Evolutionary conservation across 768 basidiomycete species (phyloP).

Genomic region (Phlebiopsis gigantea): DNA sequence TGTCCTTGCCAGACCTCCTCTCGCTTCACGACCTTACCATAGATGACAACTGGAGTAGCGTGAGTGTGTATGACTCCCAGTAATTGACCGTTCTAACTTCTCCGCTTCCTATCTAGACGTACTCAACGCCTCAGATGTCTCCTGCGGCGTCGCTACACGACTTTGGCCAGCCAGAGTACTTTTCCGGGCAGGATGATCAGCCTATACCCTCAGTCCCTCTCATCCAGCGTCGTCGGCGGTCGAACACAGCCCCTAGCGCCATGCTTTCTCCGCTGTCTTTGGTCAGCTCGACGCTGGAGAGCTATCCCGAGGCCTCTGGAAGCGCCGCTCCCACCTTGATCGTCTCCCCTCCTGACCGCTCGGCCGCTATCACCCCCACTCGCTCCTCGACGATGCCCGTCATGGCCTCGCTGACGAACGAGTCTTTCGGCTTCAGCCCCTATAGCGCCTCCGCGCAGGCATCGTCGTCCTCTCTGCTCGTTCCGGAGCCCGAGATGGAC

Average conservation of each 20-base stretch:
- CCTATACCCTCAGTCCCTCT: slow-evolving; percentile 2
- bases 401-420: background rate
- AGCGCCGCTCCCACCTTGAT: background rate
- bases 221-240: slow-evolving; percentile 20
- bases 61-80: slow-evolving; percentile 5
- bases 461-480: background rate
- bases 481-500: slow-evolving; percentile 13
- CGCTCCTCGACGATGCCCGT: background rate
- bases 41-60: background rate
- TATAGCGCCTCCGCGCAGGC: background rate
- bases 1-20: slow-evolving; percentile 9
- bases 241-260: slow-evolving; percentile 20
- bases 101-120: background rate
- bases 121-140: slow-evolving; percentile 7
- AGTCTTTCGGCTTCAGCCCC: background rate
- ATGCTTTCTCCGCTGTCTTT: slow-evolving; percentile 28
- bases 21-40: background rate
- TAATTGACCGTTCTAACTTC: background rate
- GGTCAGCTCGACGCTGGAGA: slow-evolving; percentile 27
- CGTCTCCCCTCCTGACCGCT: background rate
- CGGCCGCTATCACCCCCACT: background rate
- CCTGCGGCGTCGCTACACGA: slow-evolving; percentile 9
- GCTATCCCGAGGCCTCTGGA: background rate
- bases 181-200: background rate
- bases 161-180: slow-evolving; percentile 4